These are phyloP conservation scores for Allium fistulosum DNA, from an alignment of 106 monocot genomes.

Conservation along the genomic window DNA sequence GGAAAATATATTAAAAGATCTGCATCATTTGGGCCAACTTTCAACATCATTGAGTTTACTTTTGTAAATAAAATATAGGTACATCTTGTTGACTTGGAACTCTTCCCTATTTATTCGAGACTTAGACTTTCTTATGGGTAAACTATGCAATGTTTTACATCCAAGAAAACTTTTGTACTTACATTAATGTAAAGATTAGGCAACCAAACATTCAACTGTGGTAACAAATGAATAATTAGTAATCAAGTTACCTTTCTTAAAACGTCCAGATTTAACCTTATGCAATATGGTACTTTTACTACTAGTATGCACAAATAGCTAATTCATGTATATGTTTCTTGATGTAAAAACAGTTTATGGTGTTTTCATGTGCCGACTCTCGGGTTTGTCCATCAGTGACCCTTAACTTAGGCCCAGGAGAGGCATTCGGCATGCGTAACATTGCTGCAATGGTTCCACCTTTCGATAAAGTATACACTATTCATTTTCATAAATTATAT, in stretches of 20 bases:
- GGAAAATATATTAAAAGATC: no score
- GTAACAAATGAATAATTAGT: background rate
- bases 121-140: no score
- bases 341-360: slow-evolving; percentile 58
- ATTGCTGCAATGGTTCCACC: slow-evolving; percentile 83
- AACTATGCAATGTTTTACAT: no score
- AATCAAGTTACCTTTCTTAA: background rate
- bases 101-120: no score
- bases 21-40: no score
- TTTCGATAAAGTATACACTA: slow-evolving; percentile 56
- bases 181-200: background rate
- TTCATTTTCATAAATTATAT: background rate
- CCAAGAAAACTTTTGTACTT: no score
- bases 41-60: no score
- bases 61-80: no score
- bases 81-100: no score
- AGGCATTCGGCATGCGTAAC: slow-evolving; percentile 81
- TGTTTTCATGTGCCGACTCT: slow-evolving; percentile 86
- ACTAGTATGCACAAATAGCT: background rate
- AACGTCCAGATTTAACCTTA: no score
- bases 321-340: background rate
- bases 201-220: background rate
- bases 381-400: slow-evolving; percentile 82
- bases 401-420: slow-evolving; percentile 64
- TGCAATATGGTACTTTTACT: background rate